Evolutionary conservation across 192 early-diverging fungal species (phyloP), one percentile per base, ranked within the genome.

Genomic region (Backusella luteola): DNA sequence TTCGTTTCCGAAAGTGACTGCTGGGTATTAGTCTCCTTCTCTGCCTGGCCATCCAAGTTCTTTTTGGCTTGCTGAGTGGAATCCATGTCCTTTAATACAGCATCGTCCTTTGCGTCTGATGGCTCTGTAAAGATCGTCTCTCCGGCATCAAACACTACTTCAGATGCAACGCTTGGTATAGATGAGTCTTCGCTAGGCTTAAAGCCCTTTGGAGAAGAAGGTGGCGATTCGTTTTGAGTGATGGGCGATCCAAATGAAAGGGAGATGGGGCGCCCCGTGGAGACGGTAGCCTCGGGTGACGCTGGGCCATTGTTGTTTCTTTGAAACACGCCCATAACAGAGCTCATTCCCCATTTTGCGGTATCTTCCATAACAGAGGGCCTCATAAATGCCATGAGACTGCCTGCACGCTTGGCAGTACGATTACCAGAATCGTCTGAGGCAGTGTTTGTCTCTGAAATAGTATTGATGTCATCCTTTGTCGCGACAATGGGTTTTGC

Each of bases 261-360:
- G 17, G 78, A 15, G 34, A 42, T 34, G 4, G 73, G 34, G 7
- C 26, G 21, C n/a, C 29, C 41, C 34, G 39, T 63, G 53, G 39
- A 53, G 23, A 26, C 17, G 38, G 4, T 71, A 34, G 71, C 36
- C 26, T 46, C 69, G 21, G 67, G 69, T 19, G 49, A 39, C 56
- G 7, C 46, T 34, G 34, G 8, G 32, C 34, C 67, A 71, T 38
- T 44, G 3, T 59, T 49, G 7, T 56, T 63, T 70, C 78, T 44
- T 2, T 79, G 67, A 26, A 79, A 79, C 29, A 75, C 74, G 19
- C 78, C 78, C 53, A 79, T 75, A 14, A 79, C 44, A 36, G 68
- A 63, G 41, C 34, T 56, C 26, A 74, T 39, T 3, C 39, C 56
- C 69, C 76, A 77, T 59, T 78, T 81, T 19, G 59, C 15, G 1